Evolutionary conservation across 768 basidiomycete species (phyloP).

Genomic region (Tylopilus felleus): DNA sequence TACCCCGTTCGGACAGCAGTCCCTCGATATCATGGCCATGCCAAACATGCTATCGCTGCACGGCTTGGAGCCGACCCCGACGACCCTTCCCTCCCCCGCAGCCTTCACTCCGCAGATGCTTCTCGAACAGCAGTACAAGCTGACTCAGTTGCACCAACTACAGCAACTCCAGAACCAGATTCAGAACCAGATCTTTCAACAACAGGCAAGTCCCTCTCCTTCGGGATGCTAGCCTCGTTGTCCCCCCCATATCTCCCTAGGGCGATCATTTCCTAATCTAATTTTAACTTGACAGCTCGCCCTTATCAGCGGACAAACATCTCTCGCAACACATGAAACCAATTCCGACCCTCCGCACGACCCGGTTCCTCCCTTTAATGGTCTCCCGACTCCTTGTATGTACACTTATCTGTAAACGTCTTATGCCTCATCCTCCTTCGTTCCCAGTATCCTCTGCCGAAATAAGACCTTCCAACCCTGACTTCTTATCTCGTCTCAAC

Average conservation of each 20-base stretch:
- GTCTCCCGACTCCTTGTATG: conserved; percentile 69
- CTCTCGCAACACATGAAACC: conserved; percentile 35
- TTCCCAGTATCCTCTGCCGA: conserved; percentile 59
- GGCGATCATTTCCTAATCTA: conserved; percentile 10
- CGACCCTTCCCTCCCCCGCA: conserved; percentile 17
- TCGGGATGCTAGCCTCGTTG: conserved; percentile 1
- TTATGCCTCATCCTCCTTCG: conserved; percentile 12
- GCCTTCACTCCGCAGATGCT: conserved; percentile 46
- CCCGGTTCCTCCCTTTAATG: conserved; percentile 39
- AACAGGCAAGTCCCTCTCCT: conserved; percentile 58
- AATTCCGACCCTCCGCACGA: conserved; percentile 35
- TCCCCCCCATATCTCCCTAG: not conserved
- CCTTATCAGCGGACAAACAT: conserved; percentile 51
- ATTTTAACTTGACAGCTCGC: conserved; percentile 49
- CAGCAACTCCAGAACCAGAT: conserved; percentile 81
- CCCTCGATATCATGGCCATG: conserved; percentile 45
- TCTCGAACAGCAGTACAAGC: conserved; percentile 74
- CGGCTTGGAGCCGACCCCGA: conserved; percentile 32
- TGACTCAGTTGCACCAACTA: conserved; percentile 72
- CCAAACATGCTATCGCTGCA: conserved; percentile 52
- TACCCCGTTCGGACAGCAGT: conserved; percentile 26
- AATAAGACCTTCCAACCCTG: conserved; percentile 56
- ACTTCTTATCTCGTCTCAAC: conserved; percentile 62
- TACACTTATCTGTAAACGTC: conserved; percentile 11
- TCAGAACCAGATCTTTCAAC: conserved; percentile 85